A percentile compares a stretch with the other conserved stretches of the same genome.
Evolutionary conservation across 1,284 basidiomycete species (phyloP).

Genomic region (Stygiomarasmius scandens): DNA sequence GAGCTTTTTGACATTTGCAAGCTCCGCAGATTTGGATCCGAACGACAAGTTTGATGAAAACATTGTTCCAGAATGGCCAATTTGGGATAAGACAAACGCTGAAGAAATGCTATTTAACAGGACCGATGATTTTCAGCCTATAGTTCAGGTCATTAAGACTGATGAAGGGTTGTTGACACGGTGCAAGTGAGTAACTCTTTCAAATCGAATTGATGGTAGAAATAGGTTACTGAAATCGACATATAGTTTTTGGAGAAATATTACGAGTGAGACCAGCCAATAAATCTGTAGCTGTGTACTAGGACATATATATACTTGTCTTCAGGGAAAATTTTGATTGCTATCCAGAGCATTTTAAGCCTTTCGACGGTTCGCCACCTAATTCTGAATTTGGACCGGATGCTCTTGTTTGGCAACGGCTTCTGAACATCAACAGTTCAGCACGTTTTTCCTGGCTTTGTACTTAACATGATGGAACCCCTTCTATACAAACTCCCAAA

Average conservation of each 20-base stretch:
- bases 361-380: too few species aligned
- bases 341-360: too few species aligned
- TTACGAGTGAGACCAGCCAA: neutral
- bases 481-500: too few species aligned
- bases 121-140: conserved; percentile 11
- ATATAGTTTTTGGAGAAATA: neutral
- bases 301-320: too few species aligned
- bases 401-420: too few species aligned
- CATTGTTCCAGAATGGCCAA: conserved; percentile 24
- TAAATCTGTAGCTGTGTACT: too few species aligned
- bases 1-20: conserved; percentile 24
- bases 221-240: neutral
- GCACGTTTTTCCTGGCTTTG: too few species aligned
- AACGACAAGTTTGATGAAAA: conserved; percentile 22
- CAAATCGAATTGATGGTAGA: neutral
- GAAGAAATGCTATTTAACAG: conserved; percentile 25
- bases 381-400: too few species aligned
- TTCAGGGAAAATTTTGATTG: too few species aligned
- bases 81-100: conserved; percentile 3
- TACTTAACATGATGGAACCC: too few species aligned
- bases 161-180: neutral
- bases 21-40: conserved; percentile 19
- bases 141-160: conserved; percentile 1
- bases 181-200: neutral
- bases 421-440: too few species aligned